phyloP scores from a whole-genome alignment of 2,329 filamentous ascomycete species.

The Penicillium decumbens region DNA sequence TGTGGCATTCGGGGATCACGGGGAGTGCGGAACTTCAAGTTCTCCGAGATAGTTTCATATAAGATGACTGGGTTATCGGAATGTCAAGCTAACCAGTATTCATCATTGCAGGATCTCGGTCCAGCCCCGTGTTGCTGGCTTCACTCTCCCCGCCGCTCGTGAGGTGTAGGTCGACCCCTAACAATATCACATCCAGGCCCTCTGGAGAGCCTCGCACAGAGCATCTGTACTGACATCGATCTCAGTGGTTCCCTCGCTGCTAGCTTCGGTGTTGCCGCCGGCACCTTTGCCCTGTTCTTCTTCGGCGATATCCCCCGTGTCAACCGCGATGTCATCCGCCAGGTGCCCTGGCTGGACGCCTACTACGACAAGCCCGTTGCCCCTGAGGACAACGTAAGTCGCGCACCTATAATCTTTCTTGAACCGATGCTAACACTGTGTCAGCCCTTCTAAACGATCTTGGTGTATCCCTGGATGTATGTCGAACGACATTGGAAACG shows the following conservation, averaged over 20 bases:
- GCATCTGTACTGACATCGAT: constrained; percentile 17
- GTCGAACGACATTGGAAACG: constrained; percentile 9
- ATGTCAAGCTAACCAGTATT: constrained; percentile 4
- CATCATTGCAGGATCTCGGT: constrained; percentile 47
- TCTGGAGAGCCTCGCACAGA: neutral
- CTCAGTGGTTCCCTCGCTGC: constrained; percentile 46
- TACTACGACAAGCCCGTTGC: constrained; percentile 56
- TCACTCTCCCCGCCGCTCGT: constrained; percentile 40
- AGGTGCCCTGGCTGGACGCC: constrained; percentile 54
- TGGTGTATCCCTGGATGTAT: constrained; percentile 12
- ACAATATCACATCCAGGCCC: neutral
- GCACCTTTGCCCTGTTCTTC: constrained; percentile 60
- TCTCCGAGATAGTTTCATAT: neutral
- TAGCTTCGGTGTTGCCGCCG: constrained; percentile 55
- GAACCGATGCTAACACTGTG: constrained; percentile 17
- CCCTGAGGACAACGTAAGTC: constrained; percentile 58
- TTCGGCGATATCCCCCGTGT: constrained; percentile 61
- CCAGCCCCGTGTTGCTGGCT: constrained; percentile 47
- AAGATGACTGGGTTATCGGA: neutral
- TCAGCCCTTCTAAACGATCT: constrained; percentile 36
- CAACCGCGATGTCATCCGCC: constrained; percentile 58
- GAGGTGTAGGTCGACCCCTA: constrained; percentile 43
- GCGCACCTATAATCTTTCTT: neutral
- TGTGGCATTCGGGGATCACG: neutral
- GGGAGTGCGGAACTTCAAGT: neutral